Evolutionary conservation across 495 filamentous ascomycete genomes (phyloP).

Genomic region (Friedmanniomyces endolithicus): DNA sequence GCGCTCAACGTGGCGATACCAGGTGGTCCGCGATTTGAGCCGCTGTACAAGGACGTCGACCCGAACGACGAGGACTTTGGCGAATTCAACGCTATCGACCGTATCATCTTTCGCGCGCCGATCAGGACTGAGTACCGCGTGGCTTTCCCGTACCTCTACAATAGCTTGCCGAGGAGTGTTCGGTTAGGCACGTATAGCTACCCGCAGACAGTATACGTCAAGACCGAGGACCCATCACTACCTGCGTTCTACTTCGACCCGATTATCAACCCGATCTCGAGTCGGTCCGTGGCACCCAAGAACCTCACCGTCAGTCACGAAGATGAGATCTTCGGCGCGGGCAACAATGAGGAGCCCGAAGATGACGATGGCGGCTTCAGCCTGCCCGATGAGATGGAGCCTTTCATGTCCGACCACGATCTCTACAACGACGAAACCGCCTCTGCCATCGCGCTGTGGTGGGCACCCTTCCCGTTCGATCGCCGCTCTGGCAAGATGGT

Average conservation of each 20-base stretch:
- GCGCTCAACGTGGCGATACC: slow-evolving; percentile 95
- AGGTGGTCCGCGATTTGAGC: slow-evolving; percentile 93
- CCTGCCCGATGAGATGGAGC: slow-evolving; percentile 66
- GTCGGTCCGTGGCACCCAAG: slow-evolving; percentile 84
- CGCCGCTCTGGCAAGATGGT: slow-evolving; percentile 96
- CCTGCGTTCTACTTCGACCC: slow-evolving; percentile 98
- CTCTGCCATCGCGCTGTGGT: slow-evolving; percentile 89
- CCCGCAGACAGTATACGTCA: slow-evolving; percentile 83
- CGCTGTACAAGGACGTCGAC: slow-evolving; percentile 96
- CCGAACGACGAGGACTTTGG: slow-evolving; percentile 99
- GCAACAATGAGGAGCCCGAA: slow-evolving; percentile 74
- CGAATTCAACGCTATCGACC: slow-evolving; percentile 98
- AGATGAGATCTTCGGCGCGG: slow-evolving; percentile 83
- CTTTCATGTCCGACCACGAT: slow-evolving; percentile 83
- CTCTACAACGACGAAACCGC: slow-evolving; percentile 83
- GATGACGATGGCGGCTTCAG: slow-evolving; percentile 42
- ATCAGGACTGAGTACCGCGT: slow-evolving; percentile 95
- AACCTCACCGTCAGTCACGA: slow-evolving; percentile 88
- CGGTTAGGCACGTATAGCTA: slow-evolving; percentile 88
- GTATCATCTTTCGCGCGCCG: slow-evolving; percentile 94
- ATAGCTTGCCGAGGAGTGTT: slow-evolving; percentile 88
- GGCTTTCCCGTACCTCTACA: slow-evolving; percentile 88
- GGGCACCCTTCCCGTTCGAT: slow-evolving; percentile 96
- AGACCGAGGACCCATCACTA: slow-evolving; percentile 74
- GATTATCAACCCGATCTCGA: slow-evolving; percentile 94